Percentiles rank a stretch among this genome's conserved stretches.
These are phyloP conservation scores for Thalassiosira hispida DNA, from an alignment of 352 stramenopile species.

Conservation along the genomic window DNA sequence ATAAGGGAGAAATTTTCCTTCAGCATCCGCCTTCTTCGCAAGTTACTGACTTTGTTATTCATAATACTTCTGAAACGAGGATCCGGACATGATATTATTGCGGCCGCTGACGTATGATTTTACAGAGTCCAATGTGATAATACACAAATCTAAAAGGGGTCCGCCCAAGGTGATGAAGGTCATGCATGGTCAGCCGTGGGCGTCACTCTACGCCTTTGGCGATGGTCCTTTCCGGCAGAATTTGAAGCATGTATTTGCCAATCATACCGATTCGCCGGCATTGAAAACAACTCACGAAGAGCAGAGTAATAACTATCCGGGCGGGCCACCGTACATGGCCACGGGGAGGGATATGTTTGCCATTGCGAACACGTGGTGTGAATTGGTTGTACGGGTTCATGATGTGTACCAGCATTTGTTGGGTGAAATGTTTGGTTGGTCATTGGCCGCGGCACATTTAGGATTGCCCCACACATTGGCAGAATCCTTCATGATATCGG, in stretches of 20 bases:
- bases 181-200: constrained; percentile 58
- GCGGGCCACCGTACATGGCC: constrained; percentile 81
- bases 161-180: constrained; percentile 47
- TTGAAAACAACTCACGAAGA: constrained; percentile 37
- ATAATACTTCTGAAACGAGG: too few species aligned
- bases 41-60: too few species aligned
- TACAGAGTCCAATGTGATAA: constrained; percentile 50
- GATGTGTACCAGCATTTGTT: constrained; percentile 54
- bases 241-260: constrained; percentile 55
- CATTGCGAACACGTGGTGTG: constrained; percentile 73
- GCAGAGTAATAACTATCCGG: constrained; percentile 48
- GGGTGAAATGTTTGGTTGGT: constrained; percentile 77
- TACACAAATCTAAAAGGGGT: constrained; percentile 34
- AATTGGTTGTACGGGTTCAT: constrained; percentile 70
- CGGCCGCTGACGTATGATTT: constrained; percentile 79
- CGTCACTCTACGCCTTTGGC: constrained; percentile 72
- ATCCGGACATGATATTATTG: constrained; percentile 86
- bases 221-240: constrained; percentile 49
- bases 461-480: constrained; percentile 53
- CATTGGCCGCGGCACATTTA: constrained; percentile 63
- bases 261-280: constrained; percentile 55
- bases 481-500: constrained; percentile 67
- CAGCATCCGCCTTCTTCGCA: too few species aligned
- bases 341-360: constrained; percentile 69
- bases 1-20: too few species aligned